Conservation (phyloP, 2,329 filamentous ascomycete species). For the Aspergillus sp. region DNA sequence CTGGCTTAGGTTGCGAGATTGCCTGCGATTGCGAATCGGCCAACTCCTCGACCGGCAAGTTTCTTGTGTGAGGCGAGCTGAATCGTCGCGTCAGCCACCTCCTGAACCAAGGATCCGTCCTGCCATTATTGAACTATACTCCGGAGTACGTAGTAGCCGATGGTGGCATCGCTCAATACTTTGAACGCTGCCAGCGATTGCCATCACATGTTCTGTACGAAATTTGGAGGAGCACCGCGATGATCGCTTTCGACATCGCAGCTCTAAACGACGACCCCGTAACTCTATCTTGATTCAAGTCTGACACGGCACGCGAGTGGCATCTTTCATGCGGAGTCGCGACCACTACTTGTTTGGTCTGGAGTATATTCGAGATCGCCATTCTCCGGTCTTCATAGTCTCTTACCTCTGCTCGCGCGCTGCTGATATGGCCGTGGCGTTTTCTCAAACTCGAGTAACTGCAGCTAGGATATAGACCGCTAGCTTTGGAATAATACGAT, state of each 20-base stretch:
- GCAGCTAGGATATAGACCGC: neutral
- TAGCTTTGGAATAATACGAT: neutral
- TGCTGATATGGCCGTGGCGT: neutral
- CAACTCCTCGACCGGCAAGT: neutral
- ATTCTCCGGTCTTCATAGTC: neutral
- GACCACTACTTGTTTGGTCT: too few relatives aligned
- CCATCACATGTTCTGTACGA: neutral
- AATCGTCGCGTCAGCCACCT: conserved; percentile 20
- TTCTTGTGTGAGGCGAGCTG: conserved; percentile 4
- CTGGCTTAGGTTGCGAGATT: neutral
- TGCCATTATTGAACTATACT: neutral
- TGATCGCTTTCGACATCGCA: neutral
- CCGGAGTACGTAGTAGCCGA: neutral
- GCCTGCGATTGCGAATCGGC: neutral
- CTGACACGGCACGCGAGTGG: neutral
- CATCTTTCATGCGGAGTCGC: conserved; percentile 2
- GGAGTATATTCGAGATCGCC: neutral
- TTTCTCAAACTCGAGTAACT: neutral
- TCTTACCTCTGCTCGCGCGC: neutral
- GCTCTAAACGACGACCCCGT: neutral
- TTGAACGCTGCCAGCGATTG: neutral
- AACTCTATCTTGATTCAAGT: conserved; percentile 8
- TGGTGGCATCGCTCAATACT: too few relatives aligned
- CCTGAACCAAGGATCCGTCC: conserved; percentile 16
- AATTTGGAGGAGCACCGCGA: neutral